phyloP scores from a whole-genome alignment of 2,329 filamentous ascomycete species.

The Stromatinia cepivora region DNA sequence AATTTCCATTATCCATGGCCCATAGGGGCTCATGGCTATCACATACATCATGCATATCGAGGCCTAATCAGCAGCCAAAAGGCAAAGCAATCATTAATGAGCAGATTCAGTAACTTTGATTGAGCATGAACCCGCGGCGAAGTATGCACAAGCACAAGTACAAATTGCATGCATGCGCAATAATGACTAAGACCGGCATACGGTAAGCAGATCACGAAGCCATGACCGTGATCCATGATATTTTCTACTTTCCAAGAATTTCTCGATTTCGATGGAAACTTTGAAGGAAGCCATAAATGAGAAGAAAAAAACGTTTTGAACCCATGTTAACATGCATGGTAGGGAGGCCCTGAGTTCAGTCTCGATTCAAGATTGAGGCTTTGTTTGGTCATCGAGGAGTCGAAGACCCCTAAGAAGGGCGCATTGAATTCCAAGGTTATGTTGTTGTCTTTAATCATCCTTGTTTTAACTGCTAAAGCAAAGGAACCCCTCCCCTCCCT shows the following conservation, averaged over 20 bases:
- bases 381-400: slow-evolving; percentile 19
- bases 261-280: background rate
- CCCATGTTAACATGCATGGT: slow-evolving; percentile 27
- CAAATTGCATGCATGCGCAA: slow-evolving; percentile 21
- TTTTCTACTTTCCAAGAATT: background rate
- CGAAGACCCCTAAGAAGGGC: slow-evolving; percentile 19
- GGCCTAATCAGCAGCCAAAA: slow-evolving; percentile 18
- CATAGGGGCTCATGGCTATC: slow-evolving; percentile 9
- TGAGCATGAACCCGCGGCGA: slow-evolving; percentile 15
- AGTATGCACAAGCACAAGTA: slow-evolving; percentile 21
- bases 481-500: background rate
- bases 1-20: background rate
- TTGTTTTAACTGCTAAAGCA: background rate
- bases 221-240: slow-evolving; percentile 2
- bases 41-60: slow-evolving; percentile 15
- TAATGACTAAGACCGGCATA: slow-evolving; percentile 23
- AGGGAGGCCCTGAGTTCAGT: slow-evolving; percentile 24
- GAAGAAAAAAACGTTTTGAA: slow-evolving; percentile 35
- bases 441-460: slow-evolving; percentile 1
- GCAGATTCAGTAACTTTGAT: background rate
- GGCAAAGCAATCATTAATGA: slow-evolving; percentile 17
- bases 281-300: slow-evolving; percentile 17
- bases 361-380: slow-evolving; percentile 7
- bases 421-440: slow-evolving; percentile 22
- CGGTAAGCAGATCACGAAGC: slow-evolving; percentile 17